A percentile compares a stretch with the other conserved stretches of the same genome.
phyloP scores from a whole-genome alignment of 805 yeast species.

The Candida caryicola region DNA sequence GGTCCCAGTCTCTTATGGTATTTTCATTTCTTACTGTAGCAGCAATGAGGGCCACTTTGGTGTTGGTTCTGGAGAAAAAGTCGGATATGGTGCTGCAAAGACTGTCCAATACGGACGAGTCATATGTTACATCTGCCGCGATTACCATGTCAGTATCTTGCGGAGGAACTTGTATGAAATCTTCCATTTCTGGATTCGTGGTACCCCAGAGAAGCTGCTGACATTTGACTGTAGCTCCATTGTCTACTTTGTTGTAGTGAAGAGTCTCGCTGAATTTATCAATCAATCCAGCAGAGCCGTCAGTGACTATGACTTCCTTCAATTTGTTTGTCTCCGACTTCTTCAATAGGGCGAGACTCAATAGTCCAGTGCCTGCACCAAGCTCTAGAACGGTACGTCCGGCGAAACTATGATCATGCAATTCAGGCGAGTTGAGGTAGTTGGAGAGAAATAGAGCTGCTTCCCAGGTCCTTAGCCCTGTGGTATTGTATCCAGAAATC shows the following conservation, averaged over 20 bases:
- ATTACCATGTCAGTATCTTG: slow-evolving; percentile 48
- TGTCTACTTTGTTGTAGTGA: slow-evolving; percentile 32
- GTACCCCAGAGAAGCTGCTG: slow-evolving; percentile 59
- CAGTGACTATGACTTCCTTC: slow-evolving; percentile 50
- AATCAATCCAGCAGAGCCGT: slow-evolving; percentile 61
- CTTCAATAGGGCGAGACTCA: slow-evolving; percentile 49
- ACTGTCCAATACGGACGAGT: slow-evolving; percentile 53
- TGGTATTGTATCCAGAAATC: slow-evolving; percentile 74
- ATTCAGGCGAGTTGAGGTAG: slow-evolving; percentile 32
- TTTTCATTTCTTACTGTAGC: slow-evolving; percentile 68
- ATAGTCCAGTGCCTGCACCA: slow-evolving; percentile 90
- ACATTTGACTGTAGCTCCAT: slow-evolving; percentile 12
- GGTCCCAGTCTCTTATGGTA: slow-evolving; percentile 36
- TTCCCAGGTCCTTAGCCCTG: slow-evolving; percentile 93
- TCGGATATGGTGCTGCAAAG: slow-evolving; percentile 51
- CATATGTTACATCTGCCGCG: slow-evolving; percentile 91
- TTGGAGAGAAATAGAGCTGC: slow-evolving; percentile 71
- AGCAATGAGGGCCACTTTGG: slow-evolving; percentile 49
- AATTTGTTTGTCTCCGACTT: slow-evolving; percentile 11
- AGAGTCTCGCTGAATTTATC: slow-evolving; percentile 47
- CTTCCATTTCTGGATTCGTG: slow-evolving; percentile 31
- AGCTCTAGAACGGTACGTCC: slow-evolving; percentile 56
- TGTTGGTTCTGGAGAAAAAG: slow-evolving; percentile 25
- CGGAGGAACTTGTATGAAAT: slow-evolving; percentile 32
- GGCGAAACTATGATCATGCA: slow-evolving; percentile 10